phyloP scores from a whole-genome alignment of 805 yeast species.

The Candida hungchunana region DNA sequence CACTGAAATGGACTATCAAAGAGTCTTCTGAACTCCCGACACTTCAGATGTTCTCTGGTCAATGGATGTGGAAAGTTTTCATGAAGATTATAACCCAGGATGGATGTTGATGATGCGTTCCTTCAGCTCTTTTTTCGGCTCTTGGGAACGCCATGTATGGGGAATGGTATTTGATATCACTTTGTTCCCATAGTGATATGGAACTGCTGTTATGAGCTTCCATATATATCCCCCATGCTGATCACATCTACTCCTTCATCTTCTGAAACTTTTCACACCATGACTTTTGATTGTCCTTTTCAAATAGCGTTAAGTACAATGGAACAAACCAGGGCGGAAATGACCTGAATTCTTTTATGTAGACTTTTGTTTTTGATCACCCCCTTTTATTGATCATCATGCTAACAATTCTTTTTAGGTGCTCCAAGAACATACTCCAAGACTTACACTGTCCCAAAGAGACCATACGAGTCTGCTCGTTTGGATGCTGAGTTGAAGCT shows the following conservation, averaged over 20 bases:
- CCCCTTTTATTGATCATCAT: too few species aligned
- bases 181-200: too few species aligned
- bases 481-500: conserved; percentile 98
- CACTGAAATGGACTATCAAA: conserved; percentile 8
- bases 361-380: not conserved
- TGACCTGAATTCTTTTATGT: not conserved
- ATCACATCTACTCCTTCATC: too few species aligned
- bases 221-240: too few species aligned
- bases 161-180: too few species aligned
- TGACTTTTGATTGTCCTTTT: conserved; percentile 3
- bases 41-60: conserved; percentile 51
- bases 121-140: too few species aligned
- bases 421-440: conserved; percentile 99
- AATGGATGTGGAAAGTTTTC: conserved; percentile 13
- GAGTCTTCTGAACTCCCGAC: conserved; percentile 67
- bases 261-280: conserved; percentile 3
- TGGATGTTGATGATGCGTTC: too few species aligned
- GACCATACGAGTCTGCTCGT: conserved; percentile 99
- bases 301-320: conserved; percentile 4
- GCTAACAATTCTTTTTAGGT: conserved; percentile 45
- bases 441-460: conserved; percentile 99
- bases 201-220: too few species aligned
- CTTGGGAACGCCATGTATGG: too few species aligned
- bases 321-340: too few species aligned
- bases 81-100: too few species aligned